phyloP scores from a whole-genome alignment of 2,329 filamentous ascomycete species.

The Paracamarosporium sp. region DNA sequence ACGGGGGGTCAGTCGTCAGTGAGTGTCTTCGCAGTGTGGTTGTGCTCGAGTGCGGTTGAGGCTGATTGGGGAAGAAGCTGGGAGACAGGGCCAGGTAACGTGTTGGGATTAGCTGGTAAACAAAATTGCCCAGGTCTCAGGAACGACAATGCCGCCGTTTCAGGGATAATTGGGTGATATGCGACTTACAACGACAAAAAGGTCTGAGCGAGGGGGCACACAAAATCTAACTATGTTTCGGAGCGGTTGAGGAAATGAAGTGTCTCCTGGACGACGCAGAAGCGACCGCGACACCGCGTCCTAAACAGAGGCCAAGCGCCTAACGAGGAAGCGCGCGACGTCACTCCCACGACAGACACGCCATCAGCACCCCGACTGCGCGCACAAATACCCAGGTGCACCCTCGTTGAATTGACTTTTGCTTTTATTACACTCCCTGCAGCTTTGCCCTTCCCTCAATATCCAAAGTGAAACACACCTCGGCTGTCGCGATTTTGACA shows the following conservation, averaged over 20 bases:
- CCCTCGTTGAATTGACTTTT: background rate
- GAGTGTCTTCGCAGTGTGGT: constrained; percentile 24
- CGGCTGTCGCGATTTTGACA: background rate
- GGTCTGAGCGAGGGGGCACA: background rate
- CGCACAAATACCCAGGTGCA: background rate
- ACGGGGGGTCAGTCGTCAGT: constrained; percentile 32
- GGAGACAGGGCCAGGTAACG: constrained; percentile 8
- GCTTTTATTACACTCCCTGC: background rate
- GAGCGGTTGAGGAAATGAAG: background rate
- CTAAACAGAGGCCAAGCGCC: constrained; percentile 8
- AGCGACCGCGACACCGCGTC: constrained; percentile 8
- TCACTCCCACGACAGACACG: background rate
- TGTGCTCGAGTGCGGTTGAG: constrained; percentile 8
- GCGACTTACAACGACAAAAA: constrained; percentile 15
- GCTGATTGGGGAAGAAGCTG: constrained; percentile 7
- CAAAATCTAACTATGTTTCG: constrained; percentile 5
- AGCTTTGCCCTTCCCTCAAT: background rate
- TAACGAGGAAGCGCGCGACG: background rate
- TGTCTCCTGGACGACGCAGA: constrained; percentile 12
- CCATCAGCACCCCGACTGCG: background rate
- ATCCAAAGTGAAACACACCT: background rate
- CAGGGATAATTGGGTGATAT: constrained; percentile 18
- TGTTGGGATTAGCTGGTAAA: constrained; percentile 17
- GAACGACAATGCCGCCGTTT: constrained; percentile 19
- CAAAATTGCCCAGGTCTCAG: constrained; percentile 25